phyloP scores from a whole-genome alignment of 768 basidiomycete species.

The Kwoniella sp. region DNA sequence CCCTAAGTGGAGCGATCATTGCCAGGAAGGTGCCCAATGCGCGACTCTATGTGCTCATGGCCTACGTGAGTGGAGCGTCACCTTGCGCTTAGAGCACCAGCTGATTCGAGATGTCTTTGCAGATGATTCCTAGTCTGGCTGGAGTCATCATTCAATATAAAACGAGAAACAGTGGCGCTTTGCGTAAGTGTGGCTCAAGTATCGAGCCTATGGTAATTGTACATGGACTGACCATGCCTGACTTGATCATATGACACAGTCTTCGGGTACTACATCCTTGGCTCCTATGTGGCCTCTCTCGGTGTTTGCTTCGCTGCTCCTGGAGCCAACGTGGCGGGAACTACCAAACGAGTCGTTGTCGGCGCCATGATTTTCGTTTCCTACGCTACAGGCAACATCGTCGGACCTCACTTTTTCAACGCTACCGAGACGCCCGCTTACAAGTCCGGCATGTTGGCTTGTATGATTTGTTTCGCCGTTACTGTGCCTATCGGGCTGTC shows the following conservation, averaged over 20 bases:
- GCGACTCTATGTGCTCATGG: conserved; percentile 32
- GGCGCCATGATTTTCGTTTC: conserved; percentile 39
- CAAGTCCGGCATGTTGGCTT: conserved; percentile 32
- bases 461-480: conserved; percentile 30
- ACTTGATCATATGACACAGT: too few relatives aligned
- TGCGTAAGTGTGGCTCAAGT: conserved; percentile 13
- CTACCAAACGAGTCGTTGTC: conserved; percentile 39
- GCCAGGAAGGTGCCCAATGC: conserved; percentile 29
- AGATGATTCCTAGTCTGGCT: conserved; percentile 33
- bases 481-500: conserved; percentile 23
- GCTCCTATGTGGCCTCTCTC: conserved; percentile 37
- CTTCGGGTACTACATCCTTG: conserved; percentile 40
- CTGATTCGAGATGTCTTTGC: not conserved
- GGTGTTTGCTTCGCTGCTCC: conserved; percentile 40
- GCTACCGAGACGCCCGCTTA: conserved; percentile 36
- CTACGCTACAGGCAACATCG: conserved; percentile 39
- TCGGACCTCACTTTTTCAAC: conserved; percentile 39
- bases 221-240: too few relatives aligned
- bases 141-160: conserved; percentile 40
- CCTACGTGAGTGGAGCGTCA: conserved; percentile 10
- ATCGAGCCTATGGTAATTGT: not conserved
- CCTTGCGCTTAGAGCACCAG: not conserved
- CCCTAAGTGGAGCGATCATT: conserved; percentile 34
- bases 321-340: conserved; percentile 36
- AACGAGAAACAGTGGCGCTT: conserved; percentile 26